Percentiles rank a stretch among this genome's conserved stretches.
phyloP scores from a whole-genome alignment of 163 green algal genomes.

The Coccomyxa subellipsoidea region DNA sequence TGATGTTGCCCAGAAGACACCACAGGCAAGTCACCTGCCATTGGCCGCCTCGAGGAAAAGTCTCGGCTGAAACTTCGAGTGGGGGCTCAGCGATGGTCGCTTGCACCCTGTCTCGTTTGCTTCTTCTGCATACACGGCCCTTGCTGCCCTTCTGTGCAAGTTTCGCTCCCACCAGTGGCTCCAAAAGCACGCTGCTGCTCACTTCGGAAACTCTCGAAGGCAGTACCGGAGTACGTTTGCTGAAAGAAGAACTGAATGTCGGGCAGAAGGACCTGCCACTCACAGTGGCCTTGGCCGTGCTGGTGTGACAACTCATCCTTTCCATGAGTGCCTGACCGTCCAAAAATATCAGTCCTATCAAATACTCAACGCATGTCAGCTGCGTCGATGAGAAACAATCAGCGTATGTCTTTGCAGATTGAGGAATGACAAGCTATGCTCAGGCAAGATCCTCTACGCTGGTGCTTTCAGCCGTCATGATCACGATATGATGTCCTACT shows the following conservation, averaged over 20 bases:
- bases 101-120: not conserved
- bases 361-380: not conserved
- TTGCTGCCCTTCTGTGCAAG: not conserved
- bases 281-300: not conserved
- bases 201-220: not conserved
- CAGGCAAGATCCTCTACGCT: too few species aligned
- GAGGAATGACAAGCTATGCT: too few species aligned
- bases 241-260: not conserved
- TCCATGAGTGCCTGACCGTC: not conserved
- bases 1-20: too few species aligned
- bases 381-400: not conserved
- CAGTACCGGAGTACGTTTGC: not conserved
- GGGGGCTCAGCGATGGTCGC: constrained; percentile 1
- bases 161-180: not conserved
- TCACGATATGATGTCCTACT: not conserved
- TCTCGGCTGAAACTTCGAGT: not conserved
- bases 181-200: not conserved
- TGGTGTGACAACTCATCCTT: not conserved
- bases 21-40: constrained; percentile 20
- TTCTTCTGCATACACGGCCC: not conserved
- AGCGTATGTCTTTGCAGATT: too few species aligned
- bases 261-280: not conserved
- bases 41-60: constrained; percentile 8
- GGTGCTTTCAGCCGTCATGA: not conserved
- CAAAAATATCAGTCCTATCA: not conserved